Evolutionary conservation across 176 grass and related monocot genomes (phyloP).

Genomic region (Juncus effusus): DNA sequence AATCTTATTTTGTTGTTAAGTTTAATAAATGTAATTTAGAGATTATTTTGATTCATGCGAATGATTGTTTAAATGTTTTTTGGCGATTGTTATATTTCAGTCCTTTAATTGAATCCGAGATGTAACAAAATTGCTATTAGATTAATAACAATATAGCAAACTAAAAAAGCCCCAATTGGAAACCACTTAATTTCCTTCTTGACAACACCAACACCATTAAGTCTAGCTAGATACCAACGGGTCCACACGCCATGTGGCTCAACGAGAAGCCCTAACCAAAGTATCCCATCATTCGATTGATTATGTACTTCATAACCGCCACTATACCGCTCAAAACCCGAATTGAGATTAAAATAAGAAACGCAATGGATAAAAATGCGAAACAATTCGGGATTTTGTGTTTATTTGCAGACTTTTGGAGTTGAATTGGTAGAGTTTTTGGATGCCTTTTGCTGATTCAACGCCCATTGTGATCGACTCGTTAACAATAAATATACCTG

Average conservation of each 20-base stretch:
- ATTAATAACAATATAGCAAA: constrained; percentile 67
- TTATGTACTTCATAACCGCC: constrained; percentile 45
- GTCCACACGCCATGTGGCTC: constrained; percentile 78
- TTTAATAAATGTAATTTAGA: too few species aligned
- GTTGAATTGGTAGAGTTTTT: constrained; percentile 35
- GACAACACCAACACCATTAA: constrained; percentile 72
- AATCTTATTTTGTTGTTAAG: too few species aligned
- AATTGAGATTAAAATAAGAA: constrained; percentile 38
- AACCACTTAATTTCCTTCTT: constrained; percentile 70
- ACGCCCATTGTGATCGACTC: constrained; percentile 62
- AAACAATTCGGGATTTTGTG: constrained; percentile 37
- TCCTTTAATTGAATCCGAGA: too few species aligned
- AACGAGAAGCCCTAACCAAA: constrained; percentile 72
- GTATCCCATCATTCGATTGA: constrained; percentile 37
- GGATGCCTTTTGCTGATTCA: constrained; percentile 55
- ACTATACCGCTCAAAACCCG: constrained; percentile 62
- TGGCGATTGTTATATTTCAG: too few species aligned
- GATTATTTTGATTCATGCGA: too few species aligned
- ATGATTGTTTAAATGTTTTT: too few species aligned
- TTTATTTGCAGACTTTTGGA: constrained; percentile 45
- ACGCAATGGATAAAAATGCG: constrained; percentile 38
- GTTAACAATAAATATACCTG: constrained; percentile 74
- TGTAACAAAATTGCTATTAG: too few species aligned
- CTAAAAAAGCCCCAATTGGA: constrained; percentile 69
- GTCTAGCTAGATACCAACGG: constrained; percentile 80